Conservation (phyloP, 2,329 filamentous ascomycete genomes). For the Venturia effusa region DNA sequence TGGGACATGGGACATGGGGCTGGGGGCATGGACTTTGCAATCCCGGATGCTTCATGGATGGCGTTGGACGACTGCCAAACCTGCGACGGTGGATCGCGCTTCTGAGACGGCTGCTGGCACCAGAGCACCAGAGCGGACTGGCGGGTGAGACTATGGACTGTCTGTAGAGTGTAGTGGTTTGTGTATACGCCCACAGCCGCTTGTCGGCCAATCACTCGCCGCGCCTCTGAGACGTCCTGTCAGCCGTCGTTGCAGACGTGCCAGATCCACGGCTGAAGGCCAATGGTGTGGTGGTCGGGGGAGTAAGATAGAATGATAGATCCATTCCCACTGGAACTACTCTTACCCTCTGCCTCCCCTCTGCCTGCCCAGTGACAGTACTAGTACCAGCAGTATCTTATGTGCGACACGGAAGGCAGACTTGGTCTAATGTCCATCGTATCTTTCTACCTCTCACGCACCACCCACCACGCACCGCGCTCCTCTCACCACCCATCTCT, state of each 20-base stretch:
- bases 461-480: too few relatives aligned
- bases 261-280: not conserved
- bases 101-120: not conserved
- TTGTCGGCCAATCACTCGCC: not conserved
- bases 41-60: not conserved
- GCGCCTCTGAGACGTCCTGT: not conserved
- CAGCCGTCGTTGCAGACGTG: not conserved
- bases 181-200: not conserved
- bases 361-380: too few relatives aligned
- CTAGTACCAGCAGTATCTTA: too few relatives aligned
- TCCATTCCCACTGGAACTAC: too few relatives aligned
- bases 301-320: too few relatives aligned
- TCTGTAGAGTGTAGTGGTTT: too few relatives aligned
- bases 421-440: too few relatives aligned
- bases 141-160: not conserved
- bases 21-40: not conserved
- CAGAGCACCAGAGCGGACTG: too few relatives aligned
- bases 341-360: too few relatives aligned
- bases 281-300: too few relatives aligned
- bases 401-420: too few relatives aligned
- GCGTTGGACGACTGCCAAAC: not conserved
- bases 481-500: not conserved
- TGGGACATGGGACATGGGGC: not conserved
- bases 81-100: constrained; percentile 2
- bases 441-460: too few relatives aligned